Evolutionary conservation across 2,329 filamentous ascomycete species (phyloP).

Genomic region (Alternaria solani): DNA sequence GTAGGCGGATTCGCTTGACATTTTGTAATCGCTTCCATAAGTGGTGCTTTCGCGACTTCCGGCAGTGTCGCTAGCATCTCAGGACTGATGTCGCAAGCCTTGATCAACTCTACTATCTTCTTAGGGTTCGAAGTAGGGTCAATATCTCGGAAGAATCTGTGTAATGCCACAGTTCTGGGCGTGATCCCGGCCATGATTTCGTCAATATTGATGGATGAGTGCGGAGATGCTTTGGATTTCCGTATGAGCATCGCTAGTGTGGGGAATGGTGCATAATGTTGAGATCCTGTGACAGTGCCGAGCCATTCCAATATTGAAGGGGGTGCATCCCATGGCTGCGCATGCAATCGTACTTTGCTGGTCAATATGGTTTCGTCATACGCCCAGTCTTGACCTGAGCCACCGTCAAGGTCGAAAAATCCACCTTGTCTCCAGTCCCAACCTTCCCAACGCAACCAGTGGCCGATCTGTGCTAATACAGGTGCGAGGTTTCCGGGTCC

Average conservation of each 20-base stretch:
- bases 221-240: slow-evolving; percentile 49
- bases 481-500: slow-evolving; percentile 68
- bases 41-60: slow-evolving; percentile 79
- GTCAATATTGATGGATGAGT: slow-evolving; percentile 49
- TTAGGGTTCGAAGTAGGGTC: slow-evolving; percentile 52
- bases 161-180: slow-evolving; percentile 71
- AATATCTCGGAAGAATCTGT: slow-evolving; percentile 68
- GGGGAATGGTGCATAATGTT: slow-evolving; percentile 45
- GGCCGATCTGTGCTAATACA: slow-evolving; percentile 79
- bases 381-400: slow-evolving; percentile 61
- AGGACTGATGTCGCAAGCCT: slow-evolving; percentile 71
- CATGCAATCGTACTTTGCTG: slow-evolving; percentile 36
- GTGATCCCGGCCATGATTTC: slow-evolving; percentile 45
- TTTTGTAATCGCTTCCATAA: slow-evolving; percentile 83
- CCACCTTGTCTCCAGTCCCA: slow-evolving; percentile 64
- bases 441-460: slow-evolving; percentile 78
- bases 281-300: slow-evolving; percentile 41
- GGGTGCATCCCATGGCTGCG: slow-evolving; percentile 54
- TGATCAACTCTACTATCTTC: slow-evolving; percentile 77
- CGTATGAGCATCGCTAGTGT: slow-evolving; percentile 48
- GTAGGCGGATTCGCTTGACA: slow-evolving; percentile 85
- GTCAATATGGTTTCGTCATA: slow-evolving; percentile 62
- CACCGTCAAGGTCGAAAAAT: slow-evolving; percentile 69
- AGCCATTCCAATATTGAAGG: slow-evolving; percentile 67
- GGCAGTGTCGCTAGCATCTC: slow-evolving; percentile 82